Conservation (phyloP, 352 stramenopile genomes). For the Aphanomyces cochlioides region DNA sequence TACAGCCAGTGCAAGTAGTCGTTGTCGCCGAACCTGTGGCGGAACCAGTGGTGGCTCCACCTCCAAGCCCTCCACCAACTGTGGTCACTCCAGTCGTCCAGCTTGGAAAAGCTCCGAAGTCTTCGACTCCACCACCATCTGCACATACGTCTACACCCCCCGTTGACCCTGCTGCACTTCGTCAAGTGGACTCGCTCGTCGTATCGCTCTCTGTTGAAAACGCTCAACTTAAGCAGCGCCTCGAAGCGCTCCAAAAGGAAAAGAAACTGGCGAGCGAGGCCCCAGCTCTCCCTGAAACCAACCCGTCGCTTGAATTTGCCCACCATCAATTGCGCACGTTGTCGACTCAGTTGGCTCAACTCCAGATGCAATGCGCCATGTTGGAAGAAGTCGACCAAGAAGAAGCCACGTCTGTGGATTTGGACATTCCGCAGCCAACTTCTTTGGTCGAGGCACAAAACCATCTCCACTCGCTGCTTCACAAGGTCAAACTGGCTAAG, state of each 20-base stretch:
- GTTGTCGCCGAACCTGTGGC: background rate
- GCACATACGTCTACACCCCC: background rate
- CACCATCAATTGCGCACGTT: background rate
- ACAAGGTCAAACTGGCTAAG: background rate
- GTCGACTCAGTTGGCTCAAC: background rate
- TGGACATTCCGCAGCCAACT: background rate
- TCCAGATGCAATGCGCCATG: conserved; percentile 12
- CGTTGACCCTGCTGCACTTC: background rate
- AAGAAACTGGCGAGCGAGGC: background rate
- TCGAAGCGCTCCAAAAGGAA: background rate
- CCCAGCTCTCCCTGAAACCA: background rate
- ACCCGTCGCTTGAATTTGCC: conserved; percentile 8
- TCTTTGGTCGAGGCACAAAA: background rate
- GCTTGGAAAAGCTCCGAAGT: background rate
- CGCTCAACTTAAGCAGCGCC: background rate
- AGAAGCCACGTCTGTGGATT: background rate
- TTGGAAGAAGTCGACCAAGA: background rate
- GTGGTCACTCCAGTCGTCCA: background rate
- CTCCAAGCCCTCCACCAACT: background rate
- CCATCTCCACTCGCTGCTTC: background rate
- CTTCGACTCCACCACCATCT: background rate
- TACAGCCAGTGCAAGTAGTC: background rate
- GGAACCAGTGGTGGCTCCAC: background rate
- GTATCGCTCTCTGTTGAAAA: conserved; percentile 10
- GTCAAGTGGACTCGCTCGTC: conserved; percentile 3